Evolutionary conservation across 2,329 filamentous ascomycete species (phyloP), one percentile per base, ranked within the genome.

Genomic region (Ceratocystis diversiconidia): DNA sequence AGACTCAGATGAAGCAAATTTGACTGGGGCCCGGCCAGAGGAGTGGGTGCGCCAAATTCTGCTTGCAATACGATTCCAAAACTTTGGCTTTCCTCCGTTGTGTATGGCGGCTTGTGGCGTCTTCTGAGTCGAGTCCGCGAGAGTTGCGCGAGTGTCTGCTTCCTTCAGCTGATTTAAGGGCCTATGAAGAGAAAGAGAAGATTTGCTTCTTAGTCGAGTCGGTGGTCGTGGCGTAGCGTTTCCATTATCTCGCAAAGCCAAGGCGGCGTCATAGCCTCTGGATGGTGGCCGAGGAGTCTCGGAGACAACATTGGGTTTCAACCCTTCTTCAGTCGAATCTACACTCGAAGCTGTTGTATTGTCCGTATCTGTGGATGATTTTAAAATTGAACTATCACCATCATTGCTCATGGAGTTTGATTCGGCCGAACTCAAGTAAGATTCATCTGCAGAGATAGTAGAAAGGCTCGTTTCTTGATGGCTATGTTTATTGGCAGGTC

Each of bases 11-110:
- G 52, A 48, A n/a, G 50, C 30, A 32, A 59, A 7, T 50, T 48
- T 30, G 22, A 60, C 50, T 25, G 32, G n/a, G 17, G 32, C 6
- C 30, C 30, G 46, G 15, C 46, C 17, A 52, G 44, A 43, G 28
- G 50, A 36, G 55, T 17, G 57, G 17, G 41, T 22, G 15, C 50
- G 55, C 60, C 62, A 59, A 44, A 67, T 28, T 55, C 50, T 67
- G 48, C 41, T 65, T 36, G 66, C 61, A 22, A 67, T 44, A 60
- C 66, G 66, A 25, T 36, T 50, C 66, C 66, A 67, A 19, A 67
- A 60, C n/a, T 55, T 59, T 25, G 59, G 66, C 41, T 63, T 67
- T 12, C 36, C 57, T 32, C 59, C 66, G 30, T 48, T 60, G 15
- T 67, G 63, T 64, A 17, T 50, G 61, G 43, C 41, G 61, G 43